Base-by-base conservation (phyloP, 306 rosid species). In the Fagus crenata region DNA sequence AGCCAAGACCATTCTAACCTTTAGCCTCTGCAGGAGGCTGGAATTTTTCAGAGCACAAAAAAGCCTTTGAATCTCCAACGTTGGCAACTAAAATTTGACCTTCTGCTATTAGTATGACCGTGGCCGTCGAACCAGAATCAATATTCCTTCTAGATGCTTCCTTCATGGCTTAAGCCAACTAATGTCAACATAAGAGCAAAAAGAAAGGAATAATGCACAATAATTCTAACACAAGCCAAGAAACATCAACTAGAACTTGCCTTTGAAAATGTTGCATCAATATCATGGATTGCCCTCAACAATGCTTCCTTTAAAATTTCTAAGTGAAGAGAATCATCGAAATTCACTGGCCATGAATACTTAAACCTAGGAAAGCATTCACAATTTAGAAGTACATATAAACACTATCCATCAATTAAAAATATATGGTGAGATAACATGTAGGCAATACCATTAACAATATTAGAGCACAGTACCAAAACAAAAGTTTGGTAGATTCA, bases 11-110 rank as follows among this genome's bases (percentile, higher is more conserved):
- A 36, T 78, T 76, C 90, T 83, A 83, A 92, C 98, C 95, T 90
- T 89, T 95, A 74, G 97, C 98, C 89, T 95, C 93, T 67, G 87
- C 77, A 67, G 86, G 92, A 71, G 98, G 79, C 80, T 72, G 93
- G 74, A 88, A 86, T 39, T 77, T 92, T 85, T 92, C 92, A 35
- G 97, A 88, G 90, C 98, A 95, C 87, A 95, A 81, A 67, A 94
- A 86, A 55, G 95, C 96, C 86, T 95, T 92, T 31, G 96, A 92
- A 84, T 95, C 98, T 85, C 98, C 98, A 81, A 95, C 81, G 80
- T 95, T 95, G 63, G 97, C 98, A 82, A 89, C 96, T 89, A 95
- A 87, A 78, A 92, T 85, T 76, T 92, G 93, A 81, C 88, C 98
- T 70, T 92, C 95, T 22, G 96, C 97, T 69, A 92, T 68, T 77